Evolutionary conservation across 2,329 filamentous ascomycete genomes (phyloP).

Genomic region (Fusarium udum): DNA sequence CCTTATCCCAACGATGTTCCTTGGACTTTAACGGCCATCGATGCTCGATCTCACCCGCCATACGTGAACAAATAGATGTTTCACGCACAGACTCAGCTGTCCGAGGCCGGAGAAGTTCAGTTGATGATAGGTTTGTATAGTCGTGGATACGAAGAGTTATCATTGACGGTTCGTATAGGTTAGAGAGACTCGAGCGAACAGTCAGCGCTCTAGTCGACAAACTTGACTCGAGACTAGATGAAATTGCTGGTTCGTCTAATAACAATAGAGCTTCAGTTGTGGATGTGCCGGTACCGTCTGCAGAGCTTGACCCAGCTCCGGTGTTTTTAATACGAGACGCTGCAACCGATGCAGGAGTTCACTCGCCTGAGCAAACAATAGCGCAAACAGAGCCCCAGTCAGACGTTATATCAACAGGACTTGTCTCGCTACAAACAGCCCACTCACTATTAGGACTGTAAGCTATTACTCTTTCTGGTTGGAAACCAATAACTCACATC

Average conservation of each 20-base stretch:
- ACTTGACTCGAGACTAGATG: conserved; percentile 18
- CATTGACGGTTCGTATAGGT: background rate
- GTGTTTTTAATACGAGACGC: conserved; percentile 44
- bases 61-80: background rate
- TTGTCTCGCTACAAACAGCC: conserved; percentile 29
- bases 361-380: conserved; percentile 18
- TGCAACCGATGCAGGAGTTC: conserved; percentile 38
- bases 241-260: background rate
- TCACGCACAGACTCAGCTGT: fast-evolving
- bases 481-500: background rate
- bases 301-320: conserved; percentile 32
- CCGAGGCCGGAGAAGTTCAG: background rate
- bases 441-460: conserved; percentile 36
- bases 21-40: background rate
- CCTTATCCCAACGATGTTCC: conserved; percentile 37
- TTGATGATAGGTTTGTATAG: conserved; percentile 3
- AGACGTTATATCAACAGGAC: conserved; percentile 37
- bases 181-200: conserved; percentile 22
- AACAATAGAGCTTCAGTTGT: background rate
- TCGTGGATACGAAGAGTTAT: background rate
- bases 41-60: background rate
- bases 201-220: conserved; percentile 22
- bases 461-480: background rate
- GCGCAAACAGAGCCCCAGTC: background rate
- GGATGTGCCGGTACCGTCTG: background rate